Evolutionary conservation across 208 protist species (phyloP).

Genomic region (Leishmania tropica): DNA sequence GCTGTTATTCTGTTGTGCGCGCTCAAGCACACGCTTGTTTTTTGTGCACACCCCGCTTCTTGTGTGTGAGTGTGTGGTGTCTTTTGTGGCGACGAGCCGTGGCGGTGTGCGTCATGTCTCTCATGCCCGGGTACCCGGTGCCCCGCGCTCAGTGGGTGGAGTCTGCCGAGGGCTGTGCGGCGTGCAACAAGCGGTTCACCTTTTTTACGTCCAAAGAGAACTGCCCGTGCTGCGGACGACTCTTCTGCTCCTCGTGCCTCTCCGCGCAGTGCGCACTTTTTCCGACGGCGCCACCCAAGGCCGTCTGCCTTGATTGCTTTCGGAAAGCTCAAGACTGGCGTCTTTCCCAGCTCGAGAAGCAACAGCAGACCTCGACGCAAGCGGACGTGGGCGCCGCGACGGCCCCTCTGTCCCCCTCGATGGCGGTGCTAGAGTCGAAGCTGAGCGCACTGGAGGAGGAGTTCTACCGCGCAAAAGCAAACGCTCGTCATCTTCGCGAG

Average conservation of each 20-base stretch:
- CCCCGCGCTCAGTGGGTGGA: constrained; percentile 37
- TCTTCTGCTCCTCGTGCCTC: constrained; percentile 71
- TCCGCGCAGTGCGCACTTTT: constrained; percentile 43
- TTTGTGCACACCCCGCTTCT: neutral
- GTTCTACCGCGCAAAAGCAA: constrained; percentile 18
- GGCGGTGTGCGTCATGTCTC: constrained; percentile 7
- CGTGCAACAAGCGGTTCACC: constrained; percentile 60
- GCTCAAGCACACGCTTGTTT: neutral
- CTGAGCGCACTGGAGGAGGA: constrained; percentile 21
- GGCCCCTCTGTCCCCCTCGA: neutral
- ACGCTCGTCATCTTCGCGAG: constrained; percentile 31
- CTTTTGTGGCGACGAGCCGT: neutral
- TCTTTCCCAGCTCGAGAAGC: constrained; percentile 6
- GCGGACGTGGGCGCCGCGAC: neutral
- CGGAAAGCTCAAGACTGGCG: constrained; percentile 51
- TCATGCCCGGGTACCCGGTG: constrained; percentile 45
- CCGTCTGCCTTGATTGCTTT: constrained; percentile 71
- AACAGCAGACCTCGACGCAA: neutral
- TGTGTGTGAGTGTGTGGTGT: neutral
- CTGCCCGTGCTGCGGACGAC: constrained; percentile 65
- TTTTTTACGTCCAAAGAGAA: constrained; percentile 54
- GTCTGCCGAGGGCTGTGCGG: constrained; percentile 42
- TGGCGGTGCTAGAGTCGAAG: neutral
- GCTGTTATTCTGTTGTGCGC: neutral
- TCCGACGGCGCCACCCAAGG: constrained; percentile 21